Evolutionary conservation across 257 asterid species (phyloP), one percentile per base, ranked within the genome.

Genomic region (Solanum pinnatisectum): DNA sequence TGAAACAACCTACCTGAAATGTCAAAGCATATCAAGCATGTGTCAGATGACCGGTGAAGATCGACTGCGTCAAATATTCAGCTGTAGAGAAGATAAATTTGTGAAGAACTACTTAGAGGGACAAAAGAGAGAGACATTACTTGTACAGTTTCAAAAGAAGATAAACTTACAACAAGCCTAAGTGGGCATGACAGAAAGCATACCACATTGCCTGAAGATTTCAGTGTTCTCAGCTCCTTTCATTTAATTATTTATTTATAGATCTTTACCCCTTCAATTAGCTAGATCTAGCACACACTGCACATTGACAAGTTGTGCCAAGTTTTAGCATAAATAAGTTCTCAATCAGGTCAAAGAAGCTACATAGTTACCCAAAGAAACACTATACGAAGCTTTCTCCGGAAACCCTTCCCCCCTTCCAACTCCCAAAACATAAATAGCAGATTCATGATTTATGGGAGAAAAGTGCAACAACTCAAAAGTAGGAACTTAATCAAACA

Each of bases 1-100:
- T 35, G 73, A 36, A 74, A 70, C 79, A 76, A 30, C 30, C 72
- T 59, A 78, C 89, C 88, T 87, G 85, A 77, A 87, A 87, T 40
- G 36, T 56, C 49, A 32, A 56, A 78, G 88, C 18, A 86, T 27
- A 86, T 52, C 40, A 87, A 87, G 36, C 3, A 60, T 15, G 86
- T 37, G 46, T 76, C 42, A 44, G 85, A 71, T 15, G 4, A 65
- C 20, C 0, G 6, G 22, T 40, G 39, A 36, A 6, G 7, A 63
- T 11, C 5, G n/a, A 39, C 27, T 14, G 9, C 30, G 0, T 85
- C 81, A n/a, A 20, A 15, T 67, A 68, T 63, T 39, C 65, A 39
- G 22, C 0, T n/a, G 63, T 25, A 56, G 65, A 14, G 65, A 15
- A 1, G 67, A 44, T 9, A 44, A 79, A 44, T 44, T 27, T 44